phyloP scores from a whole-genome alignment of 805 yeast species.

The Pichia exigua region DNA sequence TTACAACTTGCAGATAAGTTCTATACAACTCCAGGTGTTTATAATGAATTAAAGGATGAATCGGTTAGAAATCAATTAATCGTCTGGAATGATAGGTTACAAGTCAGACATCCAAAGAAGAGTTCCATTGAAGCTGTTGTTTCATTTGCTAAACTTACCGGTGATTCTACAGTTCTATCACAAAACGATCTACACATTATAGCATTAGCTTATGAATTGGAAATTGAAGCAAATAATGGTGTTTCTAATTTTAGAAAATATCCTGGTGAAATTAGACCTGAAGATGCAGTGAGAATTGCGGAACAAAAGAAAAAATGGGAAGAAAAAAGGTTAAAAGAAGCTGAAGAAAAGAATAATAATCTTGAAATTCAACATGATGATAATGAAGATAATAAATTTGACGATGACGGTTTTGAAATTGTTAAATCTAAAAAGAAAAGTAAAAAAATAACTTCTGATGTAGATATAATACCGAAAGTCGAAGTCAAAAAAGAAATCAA shows the following conservation, averaged over 20 bases:
- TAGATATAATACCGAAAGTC: neutral
- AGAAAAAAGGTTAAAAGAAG: neutral
- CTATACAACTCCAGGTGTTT: conserved; percentile 89
- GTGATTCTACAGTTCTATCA: conserved; percentile 84
- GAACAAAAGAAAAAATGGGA: conserved; percentile 16
- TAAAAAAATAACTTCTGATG: neutral
- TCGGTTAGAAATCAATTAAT: conserved; percentile 69
- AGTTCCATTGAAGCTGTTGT: conserved; percentile 57
- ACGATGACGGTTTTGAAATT: conserved; percentile 15
- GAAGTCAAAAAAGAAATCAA: conserved; percentile 6
- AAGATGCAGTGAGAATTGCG: conserved; percentile 33
- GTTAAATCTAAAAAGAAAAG: conserved; percentile 7
- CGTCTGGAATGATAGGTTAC: conserved; percentile 70
- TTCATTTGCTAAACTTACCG: conserved; percentile 78
- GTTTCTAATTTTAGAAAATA: conserved; percentile 60
- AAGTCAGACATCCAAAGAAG: conserved; percentile 69
- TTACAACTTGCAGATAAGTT: conserved; percentile 63
- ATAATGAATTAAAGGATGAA: conserved; percentile 79
- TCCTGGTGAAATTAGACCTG: conserved; percentile 45
- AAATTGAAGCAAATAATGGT: conserved; percentile 60
- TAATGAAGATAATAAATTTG: conserved; percentile 8
- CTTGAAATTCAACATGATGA: conserved; percentile 10
- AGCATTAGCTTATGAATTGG: conserved; percentile 86
- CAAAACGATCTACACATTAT: conserved; percentile 87
- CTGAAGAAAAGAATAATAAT: conserved; percentile 5